A percentile compares a stretch with the other conserved stretches of the same genome.
These are phyloP conservation scores for Microdochium nivale DNA, from an alignment of 2,329 filamentous ascomycete species.

Conservation along the genomic window DNA sequence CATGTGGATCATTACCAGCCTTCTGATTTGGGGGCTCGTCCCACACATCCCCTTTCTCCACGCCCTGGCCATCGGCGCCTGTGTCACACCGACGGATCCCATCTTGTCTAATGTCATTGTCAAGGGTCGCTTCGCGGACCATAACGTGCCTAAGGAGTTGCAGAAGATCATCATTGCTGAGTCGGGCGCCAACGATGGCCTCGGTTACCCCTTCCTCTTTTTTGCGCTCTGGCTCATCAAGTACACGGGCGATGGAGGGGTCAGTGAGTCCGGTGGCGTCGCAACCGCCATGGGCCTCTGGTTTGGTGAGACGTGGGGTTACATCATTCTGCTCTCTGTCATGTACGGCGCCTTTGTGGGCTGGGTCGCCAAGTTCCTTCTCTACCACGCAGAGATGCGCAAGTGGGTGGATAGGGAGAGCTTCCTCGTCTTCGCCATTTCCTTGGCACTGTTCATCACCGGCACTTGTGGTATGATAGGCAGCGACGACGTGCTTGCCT, in stretches of 20 bases:
- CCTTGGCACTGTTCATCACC: conserved; percentile 76
- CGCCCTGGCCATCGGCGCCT: conserved; percentile 71
- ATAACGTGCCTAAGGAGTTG: conserved; percentile 74
- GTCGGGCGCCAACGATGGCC: conserved; percentile 80
- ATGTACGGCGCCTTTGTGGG: conserved; percentile 71
- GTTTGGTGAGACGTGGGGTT: conserved; percentile 81
- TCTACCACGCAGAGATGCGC: conserved; percentile 76
- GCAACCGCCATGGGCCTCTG: conserved; percentile 65
- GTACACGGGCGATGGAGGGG: conserved; percentile 53
- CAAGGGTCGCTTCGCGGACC: conserved; percentile 87
- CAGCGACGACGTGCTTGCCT: conserved; percentile 83
- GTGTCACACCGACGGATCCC: conserved; percentile 88
- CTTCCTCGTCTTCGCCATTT: conserved; percentile 79
- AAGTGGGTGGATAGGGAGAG: conserved; percentile 81
- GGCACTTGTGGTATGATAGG: conserved; percentile 83
- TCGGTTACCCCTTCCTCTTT: conserved; percentile 85
- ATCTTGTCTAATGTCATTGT: conserved; percentile 84
- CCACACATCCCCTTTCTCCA: conserved; percentile 66
- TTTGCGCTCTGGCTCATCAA: conserved; percentile 77
- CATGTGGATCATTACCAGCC: conserved; percentile 81
- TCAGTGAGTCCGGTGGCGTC: conserved; percentile 47
- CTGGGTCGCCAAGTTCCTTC: conserved; percentile 70
- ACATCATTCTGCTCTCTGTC: conserved; percentile 71
- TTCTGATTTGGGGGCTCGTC: conserved; percentile 70
- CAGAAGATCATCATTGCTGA: conserved; percentile 77